Evolutionary conservation across 768 basidiomycete genomes (phyloP).

Genomic region (Pleurotus ostreatus): DNA sequence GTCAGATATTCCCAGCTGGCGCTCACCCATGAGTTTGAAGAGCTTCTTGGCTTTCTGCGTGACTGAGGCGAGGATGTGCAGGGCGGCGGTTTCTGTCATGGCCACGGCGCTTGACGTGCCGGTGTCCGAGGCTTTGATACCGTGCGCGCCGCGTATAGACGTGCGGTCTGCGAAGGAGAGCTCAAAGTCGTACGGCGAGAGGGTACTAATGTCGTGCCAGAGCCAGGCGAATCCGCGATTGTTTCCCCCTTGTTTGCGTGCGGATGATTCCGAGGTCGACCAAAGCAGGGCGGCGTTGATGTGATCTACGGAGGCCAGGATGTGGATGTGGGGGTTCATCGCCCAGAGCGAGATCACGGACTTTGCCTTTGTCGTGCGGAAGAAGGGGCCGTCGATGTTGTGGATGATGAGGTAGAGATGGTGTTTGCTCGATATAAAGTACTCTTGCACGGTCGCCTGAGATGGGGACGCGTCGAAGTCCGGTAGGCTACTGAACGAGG

Average conservation of each 20-base stretch:
- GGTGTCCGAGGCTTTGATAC: slow-evolving; percentile 12
- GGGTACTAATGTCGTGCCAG: slow-evolving; percentile 90
- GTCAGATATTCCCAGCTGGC: slow-evolving; percentile 62
- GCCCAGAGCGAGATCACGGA: slow-evolving; percentile 71
- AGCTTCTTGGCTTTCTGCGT: slow-evolving; percentile 83
- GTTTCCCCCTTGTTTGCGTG: slow-evolving; percentile 41
- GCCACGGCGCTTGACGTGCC: slow-evolving; percentile 26
- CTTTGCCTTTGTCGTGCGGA: slow-evolving; percentile 63
- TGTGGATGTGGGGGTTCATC: slow-evolving; percentile 69
- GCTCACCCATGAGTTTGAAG: slow-evolving; percentile 65
- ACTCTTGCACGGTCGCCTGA: slow-evolving; percentile 49
- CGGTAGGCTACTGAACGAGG: slow-evolving; percentile 52
- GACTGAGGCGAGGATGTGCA: slow-evolving; percentile 83
- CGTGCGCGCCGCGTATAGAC: slow-evolving; percentile 47
- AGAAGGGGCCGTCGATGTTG: slow-evolving; percentile 76
- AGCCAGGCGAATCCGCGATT: slow-evolving; percentile 67
- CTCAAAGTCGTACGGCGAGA: slow-evolving; percentile 77
- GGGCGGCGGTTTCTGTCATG: slow-evolving; percentile 73
- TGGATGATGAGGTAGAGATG: slow-evolving; percentile 81
- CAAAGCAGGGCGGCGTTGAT: slow-evolving; percentile 82
- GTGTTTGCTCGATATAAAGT: slow-evolving; percentile 42
- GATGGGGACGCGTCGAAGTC: slow-evolving; percentile 32
- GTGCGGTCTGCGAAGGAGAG: slow-evolving; percentile 63
- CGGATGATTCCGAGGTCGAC: slow-evolving; percentile 60
- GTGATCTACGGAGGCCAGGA: slow-evolving; percentile 86